Evolutionary conservation across 345 rosid species (phyloP).

Genomic region (Salix viminalis): DNA sequence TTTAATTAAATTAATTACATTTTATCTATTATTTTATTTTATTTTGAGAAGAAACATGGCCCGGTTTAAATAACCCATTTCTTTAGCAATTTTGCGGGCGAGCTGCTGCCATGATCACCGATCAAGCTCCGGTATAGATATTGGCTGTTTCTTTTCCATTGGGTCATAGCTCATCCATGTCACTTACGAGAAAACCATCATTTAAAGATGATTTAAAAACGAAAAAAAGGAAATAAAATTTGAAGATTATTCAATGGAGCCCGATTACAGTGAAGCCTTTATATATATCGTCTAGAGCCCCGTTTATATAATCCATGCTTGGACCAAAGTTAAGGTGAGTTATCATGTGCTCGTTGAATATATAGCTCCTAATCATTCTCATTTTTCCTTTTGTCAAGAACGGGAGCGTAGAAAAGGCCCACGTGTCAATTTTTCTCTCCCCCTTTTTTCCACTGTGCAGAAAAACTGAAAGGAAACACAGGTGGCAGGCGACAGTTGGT

Average conservation of each 20-base stretch:
- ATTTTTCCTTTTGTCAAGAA: slow-evolving; percentile 23
- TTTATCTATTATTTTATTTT: too few relatives aligned
- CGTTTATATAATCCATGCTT: slow-evolving; percentile 5
- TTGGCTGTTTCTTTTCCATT: background rate
- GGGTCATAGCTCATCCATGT: background rate
- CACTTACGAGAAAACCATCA: background rate
- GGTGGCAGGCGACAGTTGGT: slow-evolving; percentile 37
- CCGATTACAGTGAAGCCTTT: background rate
- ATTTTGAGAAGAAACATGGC: too few relatives aligned
- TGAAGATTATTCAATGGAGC: slow-evolving; percentile 7
- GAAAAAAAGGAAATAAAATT: background rate
- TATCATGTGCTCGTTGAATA: slow-evolving; percentile 45
- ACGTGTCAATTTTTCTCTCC: slow-evolving; percentile 19
- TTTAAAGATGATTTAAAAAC: slow-evolving; percentile 16
- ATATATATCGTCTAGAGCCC: slow-evolving; percentile 18
- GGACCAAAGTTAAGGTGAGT: slow-evolving; percentile 17
- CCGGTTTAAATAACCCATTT: too few relatives aligned
- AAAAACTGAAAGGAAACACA: slow-evolving; percentile 22
- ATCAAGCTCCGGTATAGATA: background rate
- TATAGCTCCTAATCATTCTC: slow-evolving; percentile 35
- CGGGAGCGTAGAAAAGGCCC: slow-evolving; percentile 36
- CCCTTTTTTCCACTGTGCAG: background rate
- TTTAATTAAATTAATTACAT: too few relatives aligned
- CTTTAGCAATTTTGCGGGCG: too few relatives aligned
- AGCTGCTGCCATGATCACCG: background rate